Evolutionary conservation across 441 rosid species (phyloP), one percentile per base, ranked within the genome.

Genomic region (Eutrema salsugineum): DNA sequence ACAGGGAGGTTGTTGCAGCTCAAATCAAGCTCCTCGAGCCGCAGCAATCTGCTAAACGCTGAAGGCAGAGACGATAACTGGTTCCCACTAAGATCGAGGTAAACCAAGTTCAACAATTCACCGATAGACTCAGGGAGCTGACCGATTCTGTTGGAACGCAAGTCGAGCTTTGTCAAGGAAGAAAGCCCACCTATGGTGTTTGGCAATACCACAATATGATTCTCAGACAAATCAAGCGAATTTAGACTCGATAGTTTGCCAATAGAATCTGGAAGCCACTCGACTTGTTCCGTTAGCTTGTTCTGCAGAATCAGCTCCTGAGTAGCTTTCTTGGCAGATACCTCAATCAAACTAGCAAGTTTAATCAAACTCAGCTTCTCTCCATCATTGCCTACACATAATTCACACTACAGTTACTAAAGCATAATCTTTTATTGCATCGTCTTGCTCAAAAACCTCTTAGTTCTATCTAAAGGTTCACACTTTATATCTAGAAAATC

Each of bases 231-330:
- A 78, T 93, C 94, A 17, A 93, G 75, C 12, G 87, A 74, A 55
- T 82, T 73, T 83, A 93, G 80, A 73, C 78, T 72, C 4, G 93
- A 85, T 42, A 93, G 60, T 82, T 91, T 93, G 55, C 97, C 94
- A 3, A 88, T 81, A 0, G 97, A 93, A 44, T 91, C 98, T 9
- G 98, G 98, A 7, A 93, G 85, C 98, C 98, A 93, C 17, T 88
- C 97, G 38, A 91, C 78, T 72, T 89, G 89, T 63, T 87, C 93
- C 76, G 80, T 84, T 82, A 93, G 78, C 81, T 86, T 91, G 83
- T 78, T 83, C 59, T 84, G 94, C 54, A 93, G 90, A 70, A 85
- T 85, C 60, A 93, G 86, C 68, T 93, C 96, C 42, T 73, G 76
- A 6, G 86, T 83, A 70, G 88, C 92, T 77, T 87, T 93, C 86